phyloP scores from a whole-genome alignment of 1,139 yeast genomes.

The Eremothecium coryli region DNA sequence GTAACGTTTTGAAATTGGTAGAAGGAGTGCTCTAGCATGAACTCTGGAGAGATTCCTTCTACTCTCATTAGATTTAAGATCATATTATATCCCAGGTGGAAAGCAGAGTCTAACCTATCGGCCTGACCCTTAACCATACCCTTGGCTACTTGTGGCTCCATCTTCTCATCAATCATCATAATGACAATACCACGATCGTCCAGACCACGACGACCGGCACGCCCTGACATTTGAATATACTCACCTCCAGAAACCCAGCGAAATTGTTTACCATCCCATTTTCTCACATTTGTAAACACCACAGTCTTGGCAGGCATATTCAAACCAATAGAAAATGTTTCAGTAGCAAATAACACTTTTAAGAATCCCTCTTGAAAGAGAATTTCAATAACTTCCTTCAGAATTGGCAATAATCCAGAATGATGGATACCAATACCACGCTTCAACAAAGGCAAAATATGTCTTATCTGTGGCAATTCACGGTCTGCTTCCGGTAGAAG shows the following conservation, averaged over 20 bases:
- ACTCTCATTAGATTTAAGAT: constrained; percentile 90
- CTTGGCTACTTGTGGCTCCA: constrained; percentile 98
- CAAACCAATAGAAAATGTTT: constrained; percentile 96
- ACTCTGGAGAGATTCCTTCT: constrained; percentile 96
- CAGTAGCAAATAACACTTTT: constrained; percentile 91
- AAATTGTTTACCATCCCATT: constrained; percentile 95
- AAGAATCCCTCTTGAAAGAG: constrained; percentile 77
- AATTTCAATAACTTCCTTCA: constrained; percentile 90
- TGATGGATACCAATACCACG: constrained; percentile 87
- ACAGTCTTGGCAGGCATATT: constrained; percentile 99
- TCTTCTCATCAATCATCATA: constrained; percentile 97
- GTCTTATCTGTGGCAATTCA: constrained; percentile 88
- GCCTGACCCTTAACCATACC: constrained; percentile 99
- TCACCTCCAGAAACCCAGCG: constrained; percentile 99
- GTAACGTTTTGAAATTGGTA: constrained; percentile 92
- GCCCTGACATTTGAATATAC: constrained; percentile 98
- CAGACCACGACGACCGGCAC: constrained; percentile 99
- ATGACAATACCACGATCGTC: constrained; percentile 98
- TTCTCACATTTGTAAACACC: constrained; percentile 92
- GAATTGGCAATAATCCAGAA: constrained; percentile 92
- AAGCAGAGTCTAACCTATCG: constrained; percentile 90
- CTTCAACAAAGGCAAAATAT: constrained; percentile 73
- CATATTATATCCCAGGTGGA: constrained; percentile 96
- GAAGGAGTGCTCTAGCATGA: constrained; percentile 89
- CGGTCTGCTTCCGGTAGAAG: constrained; percentile 83